These are phyloP conservation scores for Yamadazyma insecticola DNA, from an alignment of 805 yeast species.

Conservation along the genomic window DNA sequence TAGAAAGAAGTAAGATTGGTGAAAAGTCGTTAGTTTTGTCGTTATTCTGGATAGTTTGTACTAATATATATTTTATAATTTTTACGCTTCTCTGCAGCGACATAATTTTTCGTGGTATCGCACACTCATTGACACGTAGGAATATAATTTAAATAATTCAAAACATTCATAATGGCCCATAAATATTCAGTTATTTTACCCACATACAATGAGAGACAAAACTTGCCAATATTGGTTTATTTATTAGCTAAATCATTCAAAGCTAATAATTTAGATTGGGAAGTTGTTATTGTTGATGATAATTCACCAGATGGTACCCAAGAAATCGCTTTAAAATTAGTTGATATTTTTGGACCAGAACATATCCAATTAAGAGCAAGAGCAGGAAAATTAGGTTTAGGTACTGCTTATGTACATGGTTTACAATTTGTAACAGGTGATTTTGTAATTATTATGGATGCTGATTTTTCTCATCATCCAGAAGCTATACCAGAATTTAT, in stretches of 20 bases:
- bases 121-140: too few species aligned
- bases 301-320: slow-evolving; percentile 82
- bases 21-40: too few species aligned
- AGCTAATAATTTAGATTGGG: slow-evolving; percentile 61
- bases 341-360: slow-evolving; percentile 52
- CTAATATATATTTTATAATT: too few species aligned
- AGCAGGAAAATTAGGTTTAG: slow-evolving; percentile 73
- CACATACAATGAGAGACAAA: slow-evolving; percentile 68
- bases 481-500: slow-evolving; percentile 75
- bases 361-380: slow-evolving; percentile 65
- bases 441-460: slow-evolving; percentile 78
- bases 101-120: too few species aligned
- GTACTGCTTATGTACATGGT: slow-evolving; percentile 79
- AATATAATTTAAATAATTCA: too few species aligned
- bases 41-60: too few species aligned
- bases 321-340: slow-evolving; percentile 59
- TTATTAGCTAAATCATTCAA: slow-evolving; percentile 64
- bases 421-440: slow-evolving; percentile 67
- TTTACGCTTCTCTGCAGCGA: too few species aligned
- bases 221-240: slow-evolving; percentile 63
- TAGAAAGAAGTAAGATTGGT: too few species aligned
- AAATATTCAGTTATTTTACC: slow-evolving; percentile 75
- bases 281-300: slow-evolving; percentile 72
- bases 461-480: slow-evolving; percentile 80
- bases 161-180: slow-evolving; percentile 10